These are phyloP conservation scores for Leishmania mexicana DNA, from an alignment of 208 protist species.

Conservation along the genomic window DNA sequence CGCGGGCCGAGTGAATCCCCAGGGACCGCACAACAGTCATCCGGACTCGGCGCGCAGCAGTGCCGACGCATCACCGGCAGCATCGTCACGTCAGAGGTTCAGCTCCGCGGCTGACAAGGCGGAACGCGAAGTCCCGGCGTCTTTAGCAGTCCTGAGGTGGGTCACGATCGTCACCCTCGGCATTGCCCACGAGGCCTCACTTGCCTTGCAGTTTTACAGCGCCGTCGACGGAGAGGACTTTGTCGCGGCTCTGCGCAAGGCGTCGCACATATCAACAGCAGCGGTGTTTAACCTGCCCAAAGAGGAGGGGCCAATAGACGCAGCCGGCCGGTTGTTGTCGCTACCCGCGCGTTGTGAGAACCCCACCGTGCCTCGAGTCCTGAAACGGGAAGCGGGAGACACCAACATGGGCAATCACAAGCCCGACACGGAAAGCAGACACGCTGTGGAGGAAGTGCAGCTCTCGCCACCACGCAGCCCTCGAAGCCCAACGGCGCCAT, in stretches of 20 bases:
- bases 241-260: conserved; percentile 21
- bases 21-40: neutral
- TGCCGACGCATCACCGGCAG: neutral
- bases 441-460: neutral
- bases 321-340: conserved; percentile 6
- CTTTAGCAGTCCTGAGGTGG: neutral
- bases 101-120: neutral
- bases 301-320: conserved; percentile 16
- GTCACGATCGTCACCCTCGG: conserved; percentile 30
- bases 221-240: conserved; percentile 25
- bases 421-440: neutral
- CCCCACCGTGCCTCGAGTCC: conserved; percentile 12
- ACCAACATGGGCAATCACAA: neutral
- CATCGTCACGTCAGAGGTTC: neutral
- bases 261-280: neutral
- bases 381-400: conserved; percentile 4
- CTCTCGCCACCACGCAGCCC: neutral
- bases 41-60: neutral
- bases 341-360: conserved; percentile 9
- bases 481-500: neutral
- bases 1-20: neutral
- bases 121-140: neutral
- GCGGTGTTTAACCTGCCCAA: conserved; percentile 23
- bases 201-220: conserved; percentile 32
- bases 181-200: conserved; percentile 28